Evolutionary conservation across 208 protist species (phyloP).

Genomic region (Trypanosoma avium): DNA sequence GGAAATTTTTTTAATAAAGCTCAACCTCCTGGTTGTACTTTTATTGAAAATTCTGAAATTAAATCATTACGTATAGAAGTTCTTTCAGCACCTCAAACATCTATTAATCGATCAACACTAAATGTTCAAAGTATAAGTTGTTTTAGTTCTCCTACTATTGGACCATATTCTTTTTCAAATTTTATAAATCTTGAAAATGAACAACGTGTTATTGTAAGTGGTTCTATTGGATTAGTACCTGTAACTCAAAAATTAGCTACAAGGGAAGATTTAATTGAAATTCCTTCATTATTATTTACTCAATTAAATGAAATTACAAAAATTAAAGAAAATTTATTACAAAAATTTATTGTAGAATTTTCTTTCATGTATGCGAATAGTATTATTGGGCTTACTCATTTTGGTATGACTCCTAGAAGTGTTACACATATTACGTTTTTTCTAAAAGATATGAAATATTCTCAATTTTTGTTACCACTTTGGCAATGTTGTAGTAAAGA

Average conservation of each 20-base stretch:
- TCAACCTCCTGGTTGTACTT: slow-evolving; percentile 20
- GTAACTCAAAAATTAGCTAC: slow-evolving; percentile 35
- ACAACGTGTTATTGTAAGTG: slow-evolving; percentile 33
- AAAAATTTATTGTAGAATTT: slow-evolving; percentile 46
- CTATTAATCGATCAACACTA: slow-evolving; percentile 37
- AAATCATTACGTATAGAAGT: slow-evolving; percentile 14
- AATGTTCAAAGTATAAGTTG: slow-evolving; percentile 91
- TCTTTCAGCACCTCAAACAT: slow-evolving; percentile 8
- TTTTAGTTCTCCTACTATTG: slow-evolving; percentile 87
- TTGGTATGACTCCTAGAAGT: slow-evolving; percentile 11
- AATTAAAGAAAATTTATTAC: slow-evolving; percentile 1
- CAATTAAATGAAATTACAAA: not conserved
- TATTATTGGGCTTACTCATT: slow-evolving; percentile 36
- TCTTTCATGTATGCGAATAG: slow-evolving; percentile 65
- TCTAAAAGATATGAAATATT: slow-evolving; percentile 24
- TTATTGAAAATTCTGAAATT: slow-evolving; percentile 11
- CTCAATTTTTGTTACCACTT: slow-evolving; percentile 29
- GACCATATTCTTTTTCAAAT: slow-evolving; percentile 85
- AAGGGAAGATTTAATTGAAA: slow-evolving; percentile 22
- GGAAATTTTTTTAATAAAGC: slow-evolving; percentile 5
- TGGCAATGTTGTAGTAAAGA: slow-evolving; percentile 30
- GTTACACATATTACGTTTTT: slow-evolving; percentile 40
- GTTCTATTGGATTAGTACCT: slow-evolving; percentile 42
- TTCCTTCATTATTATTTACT: not conserved
- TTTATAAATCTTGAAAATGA: slow-evolving; percentile 11